Conservation (phyloP, 2,329 filamentous ascomycete species). For the Hypoxylon sp. region DNA sequence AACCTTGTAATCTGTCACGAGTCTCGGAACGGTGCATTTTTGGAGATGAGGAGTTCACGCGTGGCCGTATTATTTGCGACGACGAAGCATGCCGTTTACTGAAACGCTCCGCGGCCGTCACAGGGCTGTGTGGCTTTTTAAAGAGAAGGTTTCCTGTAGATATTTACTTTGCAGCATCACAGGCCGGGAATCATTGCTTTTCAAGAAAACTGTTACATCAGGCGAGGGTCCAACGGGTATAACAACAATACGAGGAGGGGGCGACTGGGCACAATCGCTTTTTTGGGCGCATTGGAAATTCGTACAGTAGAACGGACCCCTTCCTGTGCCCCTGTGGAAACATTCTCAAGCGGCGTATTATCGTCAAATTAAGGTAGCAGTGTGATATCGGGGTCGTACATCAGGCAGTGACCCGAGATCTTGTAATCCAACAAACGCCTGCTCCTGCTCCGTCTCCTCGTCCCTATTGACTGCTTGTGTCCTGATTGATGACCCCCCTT, state of each 20-base stretch:
- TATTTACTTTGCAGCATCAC: constrained; percentile 42
- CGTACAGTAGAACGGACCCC: constrained; percentile 16
- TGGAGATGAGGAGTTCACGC: constrained; percentile 45
- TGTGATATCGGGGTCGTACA: constrained; percentile 16
- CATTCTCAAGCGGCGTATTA: constrained; percentile 11
- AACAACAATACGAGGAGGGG: constrained; percentile 23
- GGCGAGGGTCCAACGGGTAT: constrained; percentile 27
- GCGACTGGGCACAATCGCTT: constrained; percentile 9
- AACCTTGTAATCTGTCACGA: constrained; percentile 46
- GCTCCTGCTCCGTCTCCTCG: constrained; percentile 22
- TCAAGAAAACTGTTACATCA: constrained; percentile 26
- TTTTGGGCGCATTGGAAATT: constrained; percentile 30
- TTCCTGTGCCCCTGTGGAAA: constrained; percentile 8
- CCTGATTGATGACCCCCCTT: neutral
- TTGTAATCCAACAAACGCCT: constrained; percentile 37
- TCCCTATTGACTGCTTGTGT: constrained; percentile 7
- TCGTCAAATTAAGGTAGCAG: constrained; percentile 21
- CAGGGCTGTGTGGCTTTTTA: constrained; percentile 9
- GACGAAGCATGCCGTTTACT: constrained; percentile 24
- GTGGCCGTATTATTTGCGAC: constrained; percentile 38
- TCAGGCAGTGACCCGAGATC: constrained; percentile 21
- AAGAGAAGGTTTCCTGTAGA: constrained; percentile 41
- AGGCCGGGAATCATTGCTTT: constrained; percentile 35
- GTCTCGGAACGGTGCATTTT: constrained; percentile 46
- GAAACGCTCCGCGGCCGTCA: constrained; percentile 21